Percentiles rank a stretch among this genome's conserved stretches.
Conservation (phyloP, 2,329 filamentous ascomycete genomes). For the Arthrobotrys conoides region DNA sequence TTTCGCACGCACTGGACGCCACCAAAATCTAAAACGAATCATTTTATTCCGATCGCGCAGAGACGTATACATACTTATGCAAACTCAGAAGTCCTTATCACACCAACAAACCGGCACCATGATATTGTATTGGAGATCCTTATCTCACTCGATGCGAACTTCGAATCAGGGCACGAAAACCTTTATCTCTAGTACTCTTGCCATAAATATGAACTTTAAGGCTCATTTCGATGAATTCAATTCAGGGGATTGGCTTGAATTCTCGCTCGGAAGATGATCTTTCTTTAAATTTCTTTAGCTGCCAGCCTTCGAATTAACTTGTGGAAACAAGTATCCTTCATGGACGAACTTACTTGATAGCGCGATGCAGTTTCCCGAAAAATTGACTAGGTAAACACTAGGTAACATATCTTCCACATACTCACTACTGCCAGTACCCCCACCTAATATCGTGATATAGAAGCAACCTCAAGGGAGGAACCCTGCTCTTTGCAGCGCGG, state of each 20-base stretch:
- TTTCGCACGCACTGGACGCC: not conserved
- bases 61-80: slow-evolving; percentile 1
- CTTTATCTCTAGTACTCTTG: too few relatives aligned
- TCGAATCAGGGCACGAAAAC: not conserved
- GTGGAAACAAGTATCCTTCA: too few relatives aligned
- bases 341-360: too few relatives aligned
- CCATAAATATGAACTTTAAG: too few relatives aligned
- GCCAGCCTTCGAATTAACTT: not conserved
- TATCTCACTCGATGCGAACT: not conserved
- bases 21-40: slow-evolving; percentile 6
- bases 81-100: not conserved
- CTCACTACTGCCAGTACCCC: not conserved
- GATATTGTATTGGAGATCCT: not conserved
- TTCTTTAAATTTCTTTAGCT: too few relatives aligned
- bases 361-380: not conserved
- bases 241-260: too few relatives aligned
- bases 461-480: slow-evolving; percentile 3
- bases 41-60: not conserved
- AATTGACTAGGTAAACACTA: not conserved
- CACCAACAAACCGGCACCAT: slow-evolving; percentile 7
- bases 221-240: too few relatives aligned
- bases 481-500: slow-evolving; percentile 10
- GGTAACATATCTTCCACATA: not conserved
- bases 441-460: slow-evolving; percentile 5
- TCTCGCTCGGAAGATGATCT: too few relatives aligned